Evolutionary conservation across 1,139 yeast genomes (phyloP), one percentile per base, ranked within the genome.

Genomic region (Zygosaccharomyces pseudobailii): DNA sequence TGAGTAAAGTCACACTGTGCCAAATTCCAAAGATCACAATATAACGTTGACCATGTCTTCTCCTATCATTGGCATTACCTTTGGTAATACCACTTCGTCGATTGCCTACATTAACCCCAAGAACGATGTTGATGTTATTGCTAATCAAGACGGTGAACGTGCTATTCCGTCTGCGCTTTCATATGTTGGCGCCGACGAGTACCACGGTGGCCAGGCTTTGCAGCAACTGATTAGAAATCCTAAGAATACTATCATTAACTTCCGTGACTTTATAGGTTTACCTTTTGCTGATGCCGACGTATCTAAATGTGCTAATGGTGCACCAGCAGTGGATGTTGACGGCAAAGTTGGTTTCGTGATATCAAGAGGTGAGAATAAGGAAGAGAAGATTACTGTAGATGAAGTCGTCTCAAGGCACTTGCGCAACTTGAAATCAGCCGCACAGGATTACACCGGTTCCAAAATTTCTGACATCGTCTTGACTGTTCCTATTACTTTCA

Each of bases 141-240:
- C 98, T 59, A 92, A 92, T 79, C 97, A 95, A 60, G 98, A 92
- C 66, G 99, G 99, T 69, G 98, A 94, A 72, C 89, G 98, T 74
- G 79, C 94, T 53, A 92, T 92, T 66, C 96, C 97, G 54, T 86
- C 97, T 22, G 87, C 87, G 48, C 76, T 92, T 55, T 84, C 97
- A n/a, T 92, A 90, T 68, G 89, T 89, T 53, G 96, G 95, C 54
- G 84, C 79, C 47, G 97, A 92, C 68, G 98, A 92, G 73, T 92
- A 87, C 73, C 97, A 92, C 67, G 99, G 99, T 52, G 85, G 88
- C 55, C 97, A 94, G 74, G 98, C 98, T 52, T 74, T 84, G 62
- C 87, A 89, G 51, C 97, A 94, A 73, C 74, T 92, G 65, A 76
- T 92, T 55, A 87, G 98, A 78, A 88, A 90, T 76, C 82, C 97